Base-by-base conservation (phyloP, 164 flowering plant species). In the Umbellularia californica region DNA sequence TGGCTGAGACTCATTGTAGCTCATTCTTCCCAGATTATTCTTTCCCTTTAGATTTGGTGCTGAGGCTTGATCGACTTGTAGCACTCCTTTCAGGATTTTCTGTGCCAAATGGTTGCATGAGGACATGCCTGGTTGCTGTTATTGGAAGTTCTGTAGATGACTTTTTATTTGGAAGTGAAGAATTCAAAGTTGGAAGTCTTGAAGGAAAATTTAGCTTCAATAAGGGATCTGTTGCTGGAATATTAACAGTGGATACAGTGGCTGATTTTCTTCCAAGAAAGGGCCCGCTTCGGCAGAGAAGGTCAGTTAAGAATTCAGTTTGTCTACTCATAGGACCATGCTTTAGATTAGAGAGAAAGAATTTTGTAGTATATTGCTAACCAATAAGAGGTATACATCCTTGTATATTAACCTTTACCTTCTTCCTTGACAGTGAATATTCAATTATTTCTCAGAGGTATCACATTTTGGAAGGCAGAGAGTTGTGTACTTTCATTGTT, bases 1-100 rank as follows among this genome's bases (percentile, higher is more conserved):
- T 95, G 69, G 98, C 92, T 50, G 99, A 95, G 83, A 95, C 99
- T n/a, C 99, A 95, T 74, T 95, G 99, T 80, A 93, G 96, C 78
- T 90, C 92, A 67, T 95, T 95, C 91, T 95, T 95, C 81, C 99
- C 99, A 17, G 88, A 84, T 9, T 93, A 91, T 72, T 83, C 95
- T 3, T 95, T 95, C 77, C 99, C 99, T 70, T 79, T 93, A 55
- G 97, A 93, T 80, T 87, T 92, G 68, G 82, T 87, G 47, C 74
- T 95, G 79, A 86, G 98, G 77, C 58, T 93, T 69, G 93, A 95
- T 79, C 81, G 99, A 74, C 76, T 92, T 60, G 73, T 93, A 72
- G 94, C 85, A n/a, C 81, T 93, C 92, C 69, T 93, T 2, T 77
- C 88, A 2, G 96, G 96, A 27, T 89, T 92, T 74, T 84, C 97